Percentiles rank a stretch among this genome's conserved stretches.
phyloP scores from a whole-genome alignment of 2,329 filamentous ascomycete species.

The Colletotrichum sp. region DNA sequence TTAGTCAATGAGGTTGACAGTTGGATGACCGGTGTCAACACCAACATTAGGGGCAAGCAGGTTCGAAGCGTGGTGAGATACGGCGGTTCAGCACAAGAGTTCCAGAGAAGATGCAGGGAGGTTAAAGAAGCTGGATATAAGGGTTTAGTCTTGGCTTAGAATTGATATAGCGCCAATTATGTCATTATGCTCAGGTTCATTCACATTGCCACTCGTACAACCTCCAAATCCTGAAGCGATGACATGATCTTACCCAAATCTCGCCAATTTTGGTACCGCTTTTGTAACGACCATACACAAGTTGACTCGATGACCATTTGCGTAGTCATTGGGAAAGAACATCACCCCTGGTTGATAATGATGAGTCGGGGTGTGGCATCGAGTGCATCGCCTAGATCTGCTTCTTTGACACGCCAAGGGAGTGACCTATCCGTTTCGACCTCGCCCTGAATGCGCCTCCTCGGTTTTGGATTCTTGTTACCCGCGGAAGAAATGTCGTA shows the following conservation, averaged over 20 bases:
- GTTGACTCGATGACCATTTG: background rate
- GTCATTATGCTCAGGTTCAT: background rate
- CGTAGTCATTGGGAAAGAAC: background rate
- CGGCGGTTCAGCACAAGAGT: conserved; percentile 48
- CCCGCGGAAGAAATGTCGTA: background rate
- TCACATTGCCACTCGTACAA: background rate
- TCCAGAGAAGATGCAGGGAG: conserved; percentile 39
- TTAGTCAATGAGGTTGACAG: conserved; percentile 53
- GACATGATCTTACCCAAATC: background rate
- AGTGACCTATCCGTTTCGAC: background rate
- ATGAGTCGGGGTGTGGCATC: background rate
- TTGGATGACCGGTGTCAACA: conserved; percentile 63
- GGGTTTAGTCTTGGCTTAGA: conserved; percentile 19
- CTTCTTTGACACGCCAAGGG: background rate
- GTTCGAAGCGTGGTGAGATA: conserved; percentile 52
- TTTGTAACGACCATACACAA: background rate
- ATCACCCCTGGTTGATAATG: background rate
- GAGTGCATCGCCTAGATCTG: background rate
- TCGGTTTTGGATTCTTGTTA: background rate
- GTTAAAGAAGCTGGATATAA: conserved; percentile 32
- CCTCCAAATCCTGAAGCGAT: background rate
- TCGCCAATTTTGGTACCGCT: background rate
- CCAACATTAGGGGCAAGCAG: conserved; percentile 50
- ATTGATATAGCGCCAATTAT: background rate
- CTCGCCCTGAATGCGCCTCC: background rate